phyloP scores from a whole-genome alignment of 2,329 filamentous ascomycete genomes.

The Hymenoscyphus albidus region DNA sequence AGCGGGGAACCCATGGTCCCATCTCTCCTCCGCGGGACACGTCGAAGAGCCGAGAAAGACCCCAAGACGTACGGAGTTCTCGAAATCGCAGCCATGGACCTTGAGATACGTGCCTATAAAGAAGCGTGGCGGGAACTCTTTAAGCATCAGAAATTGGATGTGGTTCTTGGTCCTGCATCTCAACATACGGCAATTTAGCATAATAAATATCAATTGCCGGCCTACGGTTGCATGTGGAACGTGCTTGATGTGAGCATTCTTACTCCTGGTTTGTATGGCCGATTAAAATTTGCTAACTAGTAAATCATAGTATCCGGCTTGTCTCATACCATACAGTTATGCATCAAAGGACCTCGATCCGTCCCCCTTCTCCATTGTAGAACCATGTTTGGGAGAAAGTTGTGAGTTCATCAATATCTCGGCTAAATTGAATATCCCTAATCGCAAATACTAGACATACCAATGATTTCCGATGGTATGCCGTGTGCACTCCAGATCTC shows the following conservation, averaged over 20 bases:
- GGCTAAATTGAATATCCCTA: neutral
- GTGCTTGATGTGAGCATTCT: slow-evolving; percentile 44
- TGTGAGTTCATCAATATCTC: neutral
- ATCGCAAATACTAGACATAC: neutral
- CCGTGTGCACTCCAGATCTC: slow-evolving; percentile 13
- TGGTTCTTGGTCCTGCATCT: slow-evolving; percentile 46
- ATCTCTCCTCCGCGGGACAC: slow-evolving; percentile 32
- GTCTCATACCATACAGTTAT: slow-evolving; percentile 44
- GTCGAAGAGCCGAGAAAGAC: too few relatives aligned
- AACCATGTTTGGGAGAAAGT: neutral
- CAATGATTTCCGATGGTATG: slow-evolving; percentile 10
- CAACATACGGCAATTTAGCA: slow-evolving; percentile 49
- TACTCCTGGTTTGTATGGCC: neutral
- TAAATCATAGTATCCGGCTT: slow-evolving; percentile 46
- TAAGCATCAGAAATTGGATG: slow-evolving; percentile 42
- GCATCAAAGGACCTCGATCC: slow-evolving; percentile 41
- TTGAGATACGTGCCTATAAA: slow-evolving; percentile 21
- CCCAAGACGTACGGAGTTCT: slow-evolving; percentile 1
- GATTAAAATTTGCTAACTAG: neutral
- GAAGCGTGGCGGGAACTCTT: slow-evolving; percentile 36
- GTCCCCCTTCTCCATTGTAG: slow-evolving; percentile 6
- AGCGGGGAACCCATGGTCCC: slow-evolving; percentile 43
- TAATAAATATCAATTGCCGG: slow-evolving; percentile 45
- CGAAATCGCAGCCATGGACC: slow-evolving; percentile 25
- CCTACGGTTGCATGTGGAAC: slow-evolving; percentile 50